Percentiles rank a stretch among this genome's conserved stretches.
These are phyloP conservation scores for Ceratocystis variospora DNA, from an alignment of 2,329 filamentous ascomycete species.

Conservation along the genomic window DNA sequence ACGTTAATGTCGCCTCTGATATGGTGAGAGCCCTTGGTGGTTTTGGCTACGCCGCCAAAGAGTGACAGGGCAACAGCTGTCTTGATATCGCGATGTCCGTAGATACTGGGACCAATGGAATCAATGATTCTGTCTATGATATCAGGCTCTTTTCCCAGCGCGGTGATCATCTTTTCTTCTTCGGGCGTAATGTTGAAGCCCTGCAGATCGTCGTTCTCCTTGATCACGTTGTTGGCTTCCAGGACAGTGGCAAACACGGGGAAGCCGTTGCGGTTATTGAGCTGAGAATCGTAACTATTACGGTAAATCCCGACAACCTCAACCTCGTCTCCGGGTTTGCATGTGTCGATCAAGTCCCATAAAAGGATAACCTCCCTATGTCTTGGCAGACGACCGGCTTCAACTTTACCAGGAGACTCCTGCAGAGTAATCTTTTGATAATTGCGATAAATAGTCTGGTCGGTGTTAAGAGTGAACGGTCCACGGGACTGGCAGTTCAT, in stretches of 20 bases:
- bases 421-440: constrained; percentile 97
- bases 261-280: constrained; percentile 98
- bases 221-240: constrained; percentile 94
- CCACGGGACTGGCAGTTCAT: constrained; percentile 92
- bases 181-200: constrained; percentile 92
- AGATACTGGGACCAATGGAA: constrained; percentile 94
- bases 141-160: constrained; percentile 73
- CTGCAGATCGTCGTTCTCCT: constrained; percentile 91
- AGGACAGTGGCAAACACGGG: constrained; percentile 96
- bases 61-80: constrained; percentile 87
- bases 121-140: constrained; percentile 86
- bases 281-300: constrained; percentile 93
- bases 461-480: constrained; percentile 88
- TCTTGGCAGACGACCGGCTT: constrained; percentile 82
- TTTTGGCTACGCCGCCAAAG: constrained; percentile 88
- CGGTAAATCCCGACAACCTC: constrained; percentile 94
- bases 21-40: constrained; percentile 72
- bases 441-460: constrained; percentile 96
- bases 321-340: constrained; percentile 95
- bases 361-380: constrained; percentile 89
- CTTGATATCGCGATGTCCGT: constrained; percentile 93
- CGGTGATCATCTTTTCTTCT: constrained; percentile 81
- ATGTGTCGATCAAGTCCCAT: constrained; percentile 92
- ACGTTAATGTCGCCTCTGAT: constrained; percentile 98
- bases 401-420: constrained; percentile 92